A percentile compares a stretch with the other conserved stretches of the same genome.
These are phyloP conservation scores for Paraleonurus japonicus DNA, from an alignment of 257 asterid species.

Conservation along the genomic window DNA sequence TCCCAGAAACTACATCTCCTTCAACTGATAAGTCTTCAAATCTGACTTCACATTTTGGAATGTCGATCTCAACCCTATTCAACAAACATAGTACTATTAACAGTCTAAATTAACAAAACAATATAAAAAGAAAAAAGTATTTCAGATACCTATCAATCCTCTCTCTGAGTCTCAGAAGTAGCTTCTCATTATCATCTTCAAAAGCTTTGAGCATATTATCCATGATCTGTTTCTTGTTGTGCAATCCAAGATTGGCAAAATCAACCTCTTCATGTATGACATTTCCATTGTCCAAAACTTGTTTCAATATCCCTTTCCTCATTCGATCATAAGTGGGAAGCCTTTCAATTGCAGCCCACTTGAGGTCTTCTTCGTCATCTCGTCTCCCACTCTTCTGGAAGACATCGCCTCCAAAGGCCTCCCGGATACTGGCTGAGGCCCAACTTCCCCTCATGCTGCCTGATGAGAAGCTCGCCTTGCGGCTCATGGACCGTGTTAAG, in stretches of 20 bases:
- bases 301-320: conserved; percentile 62
- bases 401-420: conserved; percentile 62
- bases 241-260: conserved; percentile 52
- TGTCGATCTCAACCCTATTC: conserved; percentile 61
- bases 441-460: conserved; percentile 51
- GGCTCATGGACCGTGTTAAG: conserved; percentile 59
- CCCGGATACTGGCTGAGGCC: conserved; percentile 69
- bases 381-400: conserved; percentile 59
- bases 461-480: conserved; percentile 52
- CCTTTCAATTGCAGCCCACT: conserved; percentile 85
- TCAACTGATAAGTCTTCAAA: conserved; percentile 63
- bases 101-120: background rate
- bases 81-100: background rate
- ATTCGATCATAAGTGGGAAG: conserved; percentile 78
- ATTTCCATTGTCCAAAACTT: conserved; percentile 63
- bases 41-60: conserved; percentile 64
- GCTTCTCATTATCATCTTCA: conserved; percentile 72
- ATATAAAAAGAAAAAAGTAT: background rate
- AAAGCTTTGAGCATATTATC: conserved; percentile 56
- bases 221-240: conserved; percentile 66
- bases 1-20: conserved; percentile 69
- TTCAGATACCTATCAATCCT: conserved; percentile 53
- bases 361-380: conserved; percentile 73
- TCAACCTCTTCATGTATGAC: conserved; percentile 64
- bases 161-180: conserved; percentile 57